Evolutionary conservation across 345 rosid genomes (phyloP), one percentile per base, ranked within the genome.

Genomic region (Zanthoxylum bungeanum): DNA sequence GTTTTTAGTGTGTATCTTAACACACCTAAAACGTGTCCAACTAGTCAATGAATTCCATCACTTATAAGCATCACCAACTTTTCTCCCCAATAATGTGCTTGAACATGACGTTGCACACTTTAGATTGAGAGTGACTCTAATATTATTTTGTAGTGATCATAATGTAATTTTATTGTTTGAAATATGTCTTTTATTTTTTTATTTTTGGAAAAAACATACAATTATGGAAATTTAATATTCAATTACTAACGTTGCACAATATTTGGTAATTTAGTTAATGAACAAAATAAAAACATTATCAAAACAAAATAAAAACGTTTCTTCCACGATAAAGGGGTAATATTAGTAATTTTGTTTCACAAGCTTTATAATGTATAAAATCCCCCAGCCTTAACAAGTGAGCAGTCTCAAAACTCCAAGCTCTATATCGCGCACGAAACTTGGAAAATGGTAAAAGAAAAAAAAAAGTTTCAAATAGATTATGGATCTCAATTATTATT

Each of bases 371-470:
- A 17, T 25, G 6, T 33, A 49, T 9, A 24, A 37, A 37, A n/a
- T 22, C 42, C 62, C 7, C 19, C 9, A 1, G 17, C 36, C 3
- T 3, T 8, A 0, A 6, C 19, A 1, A 7, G 61, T 25, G 50
- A 30, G 69, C 30, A 16, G 49, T 37, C 17, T 53, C 50, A 19
- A n/a, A 17, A 17, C 36, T 34, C 51, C 0, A 68, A 68, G 51
- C 51, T 57, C 42, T 6, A 19, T 3, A 24, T 28, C 28, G 24
- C 22, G 0, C 40, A 39, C 37, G 17, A 28, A 69, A 56, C 34
- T 8, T 19, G 37, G 9, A 17, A 69, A 56, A 69, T 69, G 73
- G 73, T 69, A 42, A 42, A 39, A n/a, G n/a, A n/a, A n/a, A n/a
- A n/a, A n/a, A n/a, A n/a, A n/a, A n/a, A n/a, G n/a, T n/a, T 4